Base-by-base conservation (phyloP, 164 flowering plant species). In the Cinnamomum chago region DNA sequence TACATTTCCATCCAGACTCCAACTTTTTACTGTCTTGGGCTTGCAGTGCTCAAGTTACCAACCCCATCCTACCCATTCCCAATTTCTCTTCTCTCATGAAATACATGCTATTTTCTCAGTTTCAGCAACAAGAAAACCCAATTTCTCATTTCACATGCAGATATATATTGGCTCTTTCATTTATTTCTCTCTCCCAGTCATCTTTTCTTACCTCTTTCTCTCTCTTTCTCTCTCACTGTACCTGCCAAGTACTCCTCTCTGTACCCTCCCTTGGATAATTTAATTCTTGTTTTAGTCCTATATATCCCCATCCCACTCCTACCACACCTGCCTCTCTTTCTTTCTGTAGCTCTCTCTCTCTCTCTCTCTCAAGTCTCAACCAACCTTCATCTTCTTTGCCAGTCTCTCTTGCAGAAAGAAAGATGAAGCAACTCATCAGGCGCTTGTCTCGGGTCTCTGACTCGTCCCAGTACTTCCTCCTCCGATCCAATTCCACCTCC, bases 371-470 rank as follows among this genome's bases (percentile, higher is more conserved):
- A 0, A 15, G 3, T 4, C 18, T 17, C 58, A 30, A 55, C 18
- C n/a, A 13, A 15, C 60, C 7, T 2, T 20, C 60, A 3, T 55
- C 60, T 14, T 55, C 60, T 20, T 55, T 55, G 7, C n/a, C 60
- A 3, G 1, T 17, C 60, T 55, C 60, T 14, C 17, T 55, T 18
- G 15, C 20, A 55, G 20, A 55, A 5, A 17, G 60, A 20, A 55
- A 14, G 60, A 55, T 55, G 60, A 55, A 86, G 89, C 88, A 87
- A 47, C 77, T 89, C 23, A 86, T 90, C 50, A 81, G 92, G 70
- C 86, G 90, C 13, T 80, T 90, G 62, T 85, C 92, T 6, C 79
- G 88, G n/a, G 92, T 90, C 5, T 87, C 90, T 64, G 92, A 89
- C 79, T 90, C 93, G 47, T 84, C 95, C 3, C 84, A 82, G 71